Evolutionary conservation across 768 basidiomycete species (phyloP).

Genomic region (Suillus spraguei): DNA sequence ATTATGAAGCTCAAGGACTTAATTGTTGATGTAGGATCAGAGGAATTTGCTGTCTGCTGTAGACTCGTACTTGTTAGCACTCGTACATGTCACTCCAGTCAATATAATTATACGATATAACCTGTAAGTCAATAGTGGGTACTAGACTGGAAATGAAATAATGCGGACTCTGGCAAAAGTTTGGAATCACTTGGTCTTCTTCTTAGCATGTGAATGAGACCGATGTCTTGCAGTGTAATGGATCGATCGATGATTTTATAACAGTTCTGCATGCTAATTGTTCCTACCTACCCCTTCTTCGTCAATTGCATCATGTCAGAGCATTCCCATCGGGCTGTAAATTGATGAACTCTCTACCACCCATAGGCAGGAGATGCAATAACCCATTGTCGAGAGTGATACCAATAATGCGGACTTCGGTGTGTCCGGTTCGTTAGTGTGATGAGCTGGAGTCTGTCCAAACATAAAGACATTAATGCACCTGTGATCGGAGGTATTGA

Average conservation of each 20-base stretch:
- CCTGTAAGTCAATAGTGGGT: neutral
- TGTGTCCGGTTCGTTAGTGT: slow-evolving; percentile 75
- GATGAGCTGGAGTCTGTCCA: slow-evolving; percentile 78
- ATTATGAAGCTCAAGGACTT: too few species aligned
- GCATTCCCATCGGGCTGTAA: slow-evolving; percentile 97
- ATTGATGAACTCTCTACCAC: slow-evolving; percentile 63
- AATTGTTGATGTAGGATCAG: too few species aligned
- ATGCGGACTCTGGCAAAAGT: too few species aligned
- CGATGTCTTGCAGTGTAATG: too few species aligned
- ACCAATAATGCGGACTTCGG: slow-evolving; percentile 70
- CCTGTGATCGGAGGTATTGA: slow-evolving; percentile 61
- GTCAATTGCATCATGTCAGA: slow-evolving; percentile 83
- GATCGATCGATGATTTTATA: too few species aligned
- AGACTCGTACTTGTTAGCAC: too few species aligned
- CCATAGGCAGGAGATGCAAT: slow-evolving; percentile 69
- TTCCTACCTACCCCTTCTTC: too few species aligned
- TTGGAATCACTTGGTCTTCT: too few species aligned
- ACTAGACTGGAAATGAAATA: too few species aligned
- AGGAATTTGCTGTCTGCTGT: too few species aligned
- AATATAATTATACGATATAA: neutral
- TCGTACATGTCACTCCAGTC: neutral
- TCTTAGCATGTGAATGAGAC: neutral
- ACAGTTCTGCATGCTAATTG: too few species aligned
- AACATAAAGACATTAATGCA: too few species aligned
- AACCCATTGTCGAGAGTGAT: slow-evolving; percentile 90